Conservation (phyloP, 2,329 filamentous ascomycete genomes). For the Fusarium protoensiforme region DNA sequence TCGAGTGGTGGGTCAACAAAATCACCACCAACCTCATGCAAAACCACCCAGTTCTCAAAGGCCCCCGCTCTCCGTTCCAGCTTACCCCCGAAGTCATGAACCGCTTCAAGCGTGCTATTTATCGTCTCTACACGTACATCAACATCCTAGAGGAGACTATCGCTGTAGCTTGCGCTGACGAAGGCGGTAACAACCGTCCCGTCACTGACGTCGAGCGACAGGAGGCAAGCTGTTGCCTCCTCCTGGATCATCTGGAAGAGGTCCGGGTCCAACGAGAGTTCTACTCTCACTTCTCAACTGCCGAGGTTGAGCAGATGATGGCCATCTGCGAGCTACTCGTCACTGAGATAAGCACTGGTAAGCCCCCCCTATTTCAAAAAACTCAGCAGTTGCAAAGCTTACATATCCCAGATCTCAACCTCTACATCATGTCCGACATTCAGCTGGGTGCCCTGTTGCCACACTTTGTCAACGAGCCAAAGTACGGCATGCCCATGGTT, state of each 20-base stretch:
- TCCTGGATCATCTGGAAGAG: background rate
- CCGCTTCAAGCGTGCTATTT: slow-evolving; percentile 3
- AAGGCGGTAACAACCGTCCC: background rate
- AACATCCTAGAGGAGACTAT: background rate
- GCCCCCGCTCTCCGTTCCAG: background rate
- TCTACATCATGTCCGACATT: slow-evolving; percentile 16
- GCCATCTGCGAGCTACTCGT: slow-evolving; percentile 1
- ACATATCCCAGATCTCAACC: slow-evolving; percentile 5
- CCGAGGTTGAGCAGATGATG: slow-evolving; percentile 9
- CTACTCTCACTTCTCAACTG: background rate
- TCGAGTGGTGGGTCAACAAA: slow-evolving; percentile 4
- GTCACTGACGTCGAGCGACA: background rate
- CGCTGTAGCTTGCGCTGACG: background rate
- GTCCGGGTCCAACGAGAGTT: slow-evolving; percentile 1
- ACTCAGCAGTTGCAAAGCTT: background rate
- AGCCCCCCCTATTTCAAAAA: background rate
- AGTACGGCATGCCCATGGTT: background rate
- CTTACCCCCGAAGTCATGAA: background rate
- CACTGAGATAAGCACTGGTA: background rate
- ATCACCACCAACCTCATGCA: background rate
- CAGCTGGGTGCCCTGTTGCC: background rate
- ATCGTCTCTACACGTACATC: slow-evolving; percentile 8
- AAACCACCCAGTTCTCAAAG: background rate
- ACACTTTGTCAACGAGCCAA: background rate
- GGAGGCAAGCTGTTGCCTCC: background rate